Percentiles rank a stretch among this genome's conserved stretches.
These are phyloP conservation scores for Zalaria sp. DNA, from an alignment of 2,329 filamentous ascomycete genomes.

Conservation along the genomic window DNA sequence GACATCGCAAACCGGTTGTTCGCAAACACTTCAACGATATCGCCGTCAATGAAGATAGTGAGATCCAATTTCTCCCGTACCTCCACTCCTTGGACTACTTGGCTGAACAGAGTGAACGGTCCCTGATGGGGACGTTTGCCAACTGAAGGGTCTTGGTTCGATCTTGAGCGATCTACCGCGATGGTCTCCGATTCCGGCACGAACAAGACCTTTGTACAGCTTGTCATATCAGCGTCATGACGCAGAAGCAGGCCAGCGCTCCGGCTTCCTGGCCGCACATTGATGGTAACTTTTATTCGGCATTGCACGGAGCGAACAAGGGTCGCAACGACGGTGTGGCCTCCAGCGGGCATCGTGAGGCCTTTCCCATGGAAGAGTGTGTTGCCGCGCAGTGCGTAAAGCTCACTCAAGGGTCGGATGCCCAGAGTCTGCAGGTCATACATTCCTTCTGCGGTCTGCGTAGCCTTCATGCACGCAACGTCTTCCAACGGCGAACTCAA, in stretches of 20 bases:
- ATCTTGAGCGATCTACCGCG: background rate
- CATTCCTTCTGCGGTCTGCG: conserved; percentile 15
- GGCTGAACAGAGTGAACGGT: background rate
- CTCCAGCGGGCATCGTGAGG: too few species aligned
- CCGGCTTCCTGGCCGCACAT: too few species aligned
- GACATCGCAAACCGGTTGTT: conserved; percentile 1
- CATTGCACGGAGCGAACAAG: too few species aligned
- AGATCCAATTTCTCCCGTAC: background rate
- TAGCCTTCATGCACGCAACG: conserved; percentile 1
- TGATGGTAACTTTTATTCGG: too few species aligned
- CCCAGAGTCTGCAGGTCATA: conserved; percentile 31
- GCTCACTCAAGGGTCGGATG: conserved; percentile 21
- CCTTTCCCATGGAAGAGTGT: too few species aligned
- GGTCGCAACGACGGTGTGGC: too few species aligned
- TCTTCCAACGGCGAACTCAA: background rate
- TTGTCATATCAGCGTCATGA: too few species aligned
- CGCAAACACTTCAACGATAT: background rate
- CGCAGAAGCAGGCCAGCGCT: too few species aligned
- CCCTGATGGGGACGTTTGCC: background rate
- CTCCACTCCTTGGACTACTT: background rate
- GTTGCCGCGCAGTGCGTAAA: too few species aligned
- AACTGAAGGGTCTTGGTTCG: background rate
- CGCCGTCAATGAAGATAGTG: background rate
- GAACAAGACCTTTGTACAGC: background rate
- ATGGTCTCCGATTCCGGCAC: background rate